These are phyloP conservation scores for Dalbergia cultrata DNA, from an alignment of 306 rosid genomes.

Conservation along the genomic window DNA sequence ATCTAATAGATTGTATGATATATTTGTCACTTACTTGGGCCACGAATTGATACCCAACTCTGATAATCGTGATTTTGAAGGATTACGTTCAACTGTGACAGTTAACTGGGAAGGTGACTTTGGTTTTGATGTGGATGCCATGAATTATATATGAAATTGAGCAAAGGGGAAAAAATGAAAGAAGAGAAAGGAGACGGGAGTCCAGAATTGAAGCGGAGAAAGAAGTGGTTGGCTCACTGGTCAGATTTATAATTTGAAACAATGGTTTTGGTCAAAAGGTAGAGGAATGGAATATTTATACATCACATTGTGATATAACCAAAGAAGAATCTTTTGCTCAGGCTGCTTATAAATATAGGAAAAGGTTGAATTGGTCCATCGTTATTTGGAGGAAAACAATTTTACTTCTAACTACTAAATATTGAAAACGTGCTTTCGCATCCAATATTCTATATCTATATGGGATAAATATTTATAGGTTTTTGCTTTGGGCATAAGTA, in stretches of 20 bases:
- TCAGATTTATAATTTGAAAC: slow-evolving; percentile 10
- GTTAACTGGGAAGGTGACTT: slow-evolving; percentile 51
- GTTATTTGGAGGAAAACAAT: background rate
- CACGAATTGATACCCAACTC: slow-evolving; percentile 76
- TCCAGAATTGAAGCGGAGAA: slow-evolving; percentile 1
- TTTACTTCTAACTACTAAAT: slow-evolving; percentile 6
- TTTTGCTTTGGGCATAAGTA: too few species aligned
- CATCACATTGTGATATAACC: slow-evolving; percentile 10
- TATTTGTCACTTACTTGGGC: slow-evolving; percentile 69
- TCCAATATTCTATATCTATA: background rate
- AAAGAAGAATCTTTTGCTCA: slow-evolving; percentile 35
- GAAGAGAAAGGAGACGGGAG: background rate
- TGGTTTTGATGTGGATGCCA: slow-evolving; percentile 55
- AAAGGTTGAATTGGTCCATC: background rate
- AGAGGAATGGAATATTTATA: slow-evolving; percentile 41
- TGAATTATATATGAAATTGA: slow-evolving; percentile 21
- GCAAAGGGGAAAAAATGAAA: background rate
- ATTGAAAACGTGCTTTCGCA: slow-evolving; percentile 30
- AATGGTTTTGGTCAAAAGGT: slow-evolving; percentile 26
- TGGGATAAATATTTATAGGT: too few species aligned
- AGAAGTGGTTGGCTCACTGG: slow-evolving; percentile 49
- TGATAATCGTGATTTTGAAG: slow-evolving; percentile 65
- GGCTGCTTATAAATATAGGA: background rate
- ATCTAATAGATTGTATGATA: background rate
- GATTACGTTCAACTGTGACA: slow-evolving; percentile 70